Conservation (phyloP, 2,329 filamentous ascomycete species). For the Corynespora cassiicola region DNA sequence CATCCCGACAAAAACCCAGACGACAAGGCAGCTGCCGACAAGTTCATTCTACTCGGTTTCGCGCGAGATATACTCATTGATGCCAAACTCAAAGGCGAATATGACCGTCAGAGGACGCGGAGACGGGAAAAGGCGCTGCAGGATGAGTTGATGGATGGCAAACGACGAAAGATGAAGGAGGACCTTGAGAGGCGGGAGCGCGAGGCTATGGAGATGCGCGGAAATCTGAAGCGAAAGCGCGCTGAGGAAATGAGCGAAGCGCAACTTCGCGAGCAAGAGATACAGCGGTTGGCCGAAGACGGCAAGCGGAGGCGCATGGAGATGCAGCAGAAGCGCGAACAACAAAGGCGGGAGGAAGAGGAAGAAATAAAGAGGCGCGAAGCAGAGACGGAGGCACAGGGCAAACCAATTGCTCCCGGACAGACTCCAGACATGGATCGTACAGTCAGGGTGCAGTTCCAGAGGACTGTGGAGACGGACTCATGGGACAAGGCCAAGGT, state of each 20-base stretch:
- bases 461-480: constrained; percentile 52
- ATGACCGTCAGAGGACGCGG: constrained; percentile 79
- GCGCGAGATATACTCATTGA: constrained; percentile 86
- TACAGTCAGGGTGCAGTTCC: constrained; percentile 64
- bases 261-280: constrained; percentile 64
- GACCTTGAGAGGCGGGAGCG: constrained; percentile 82
- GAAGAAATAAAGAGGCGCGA: constrained; percentile 39
- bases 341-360: constrained; percentile 60
- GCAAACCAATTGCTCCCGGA: constrained; percentile 25
- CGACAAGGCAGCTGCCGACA: constrained; percentile 69
- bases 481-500: constrained; percentile 57
- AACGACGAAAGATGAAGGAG: constrained; percentile 79
- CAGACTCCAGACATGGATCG: constrained; percentile 61
- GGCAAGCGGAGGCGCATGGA: constrained; percentile 62
- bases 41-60: constrained; percentile 84
- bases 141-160: constrained; percentile 74
- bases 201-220: constrained; percentile 41
- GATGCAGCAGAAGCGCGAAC: constrained; percentile 59
- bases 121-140: constrained; percentile 73
- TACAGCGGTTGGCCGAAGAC: constrained; percentile 53
- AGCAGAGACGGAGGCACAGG: constrained; percentile 12
- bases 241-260: constrained; percentile 56
- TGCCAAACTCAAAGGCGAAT: constrained; percentile 72
- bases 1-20: constrained; percentile 87
- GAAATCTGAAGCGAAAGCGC: constrained; percentile 50